Conservation (phyloP, 768 basidiomycete species). For the Mycena latifolia region DNA sequence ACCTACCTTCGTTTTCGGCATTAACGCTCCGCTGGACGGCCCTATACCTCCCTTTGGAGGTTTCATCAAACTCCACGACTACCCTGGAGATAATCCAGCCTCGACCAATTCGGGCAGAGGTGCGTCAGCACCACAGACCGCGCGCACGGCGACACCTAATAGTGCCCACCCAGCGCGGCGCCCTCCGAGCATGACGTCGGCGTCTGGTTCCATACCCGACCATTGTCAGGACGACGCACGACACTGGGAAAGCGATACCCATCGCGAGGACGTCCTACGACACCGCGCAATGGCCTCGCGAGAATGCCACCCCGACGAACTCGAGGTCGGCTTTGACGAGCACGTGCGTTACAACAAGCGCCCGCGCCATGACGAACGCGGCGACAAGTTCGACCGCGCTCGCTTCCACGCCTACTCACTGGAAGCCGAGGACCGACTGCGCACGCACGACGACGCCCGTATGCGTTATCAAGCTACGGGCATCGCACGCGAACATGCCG, state of each 20-base stretch:
- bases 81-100: slow-evolving; percentile 2
- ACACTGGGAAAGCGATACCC: not conserved
- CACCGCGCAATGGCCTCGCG: slow-evolving; percentile 2
- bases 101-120: too few relatives aligned
- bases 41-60: not conserved
- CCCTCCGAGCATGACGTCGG: too few relatives aligned
- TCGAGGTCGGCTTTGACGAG: not conserved
- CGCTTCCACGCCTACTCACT: too few relatives aligned
- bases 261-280: not conserved
- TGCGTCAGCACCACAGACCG: too few relatives aligned
- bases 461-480: too few relatives aligned
- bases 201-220: too few relatives aligned
- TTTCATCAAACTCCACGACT: not conserved
- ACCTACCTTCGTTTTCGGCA: not conserved
- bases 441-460: too few relatives aligned
- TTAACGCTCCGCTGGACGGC: not conserved
- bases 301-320: not conserved
- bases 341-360: not conserved
- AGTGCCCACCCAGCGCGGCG: too few relatives aligned
- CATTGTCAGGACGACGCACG: not conserved
- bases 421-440: too few relatives aligned
- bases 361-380: not conserved
- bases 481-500: not conserved
- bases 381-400: not conserved
- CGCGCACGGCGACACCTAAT: too few relatives aligned